Base-by-base conservation (phyloP, 2,329 filamentous ascomycete genomes). In the Colletotrichum sp. region DNA sequence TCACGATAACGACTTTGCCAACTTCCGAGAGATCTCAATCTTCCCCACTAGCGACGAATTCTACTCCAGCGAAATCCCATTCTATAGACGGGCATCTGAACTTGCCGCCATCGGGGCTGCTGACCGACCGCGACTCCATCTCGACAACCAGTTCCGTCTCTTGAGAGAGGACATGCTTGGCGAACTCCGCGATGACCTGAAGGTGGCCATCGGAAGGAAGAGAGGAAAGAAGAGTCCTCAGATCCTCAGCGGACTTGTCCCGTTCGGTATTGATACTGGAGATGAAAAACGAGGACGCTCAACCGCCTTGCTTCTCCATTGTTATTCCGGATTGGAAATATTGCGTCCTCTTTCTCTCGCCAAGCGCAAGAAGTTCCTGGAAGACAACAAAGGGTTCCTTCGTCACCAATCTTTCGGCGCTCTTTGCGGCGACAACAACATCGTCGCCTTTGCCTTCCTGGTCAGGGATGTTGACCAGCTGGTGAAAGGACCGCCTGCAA, bases 61-160 rank as follows among this genome's bases (percentile, higher is more conserved):
- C 2, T 74, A 86, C 0, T 93, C 88, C 0, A 86, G 80, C 0
- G 86, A 89, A 5, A 80, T 81, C 28, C 87, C 90, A 0, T 95
- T 91, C 80, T 91, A 92, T 60, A 88, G 89, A 8, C 87, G 84
- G 0, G 87, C 89, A 0, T 84, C 88, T 6, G 89, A 90, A 3
- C 84, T 93, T 0, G 82, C 85, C 2, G 82, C 90, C 2, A 75
- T 82, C 0, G 72, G 84, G 2, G 36, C 80, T 15, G 74, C 84
- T 2, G 78, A 81, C 0, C 87, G 91, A 2, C 81, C 88, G 0
- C 82, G 83, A 0, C 82, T 84, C 0, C 92, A 95, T 80, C 82
- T 94, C 0, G 94, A 94, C 79, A 94, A 93, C 79, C 92, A 95
- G 68, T 96, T 94, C 77, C 92, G 94, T 0, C 87, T 95, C 1